phyloP scores from a whole-genome alignment of 75 land plant species.

The Ceratopteris richardii region DNA sequence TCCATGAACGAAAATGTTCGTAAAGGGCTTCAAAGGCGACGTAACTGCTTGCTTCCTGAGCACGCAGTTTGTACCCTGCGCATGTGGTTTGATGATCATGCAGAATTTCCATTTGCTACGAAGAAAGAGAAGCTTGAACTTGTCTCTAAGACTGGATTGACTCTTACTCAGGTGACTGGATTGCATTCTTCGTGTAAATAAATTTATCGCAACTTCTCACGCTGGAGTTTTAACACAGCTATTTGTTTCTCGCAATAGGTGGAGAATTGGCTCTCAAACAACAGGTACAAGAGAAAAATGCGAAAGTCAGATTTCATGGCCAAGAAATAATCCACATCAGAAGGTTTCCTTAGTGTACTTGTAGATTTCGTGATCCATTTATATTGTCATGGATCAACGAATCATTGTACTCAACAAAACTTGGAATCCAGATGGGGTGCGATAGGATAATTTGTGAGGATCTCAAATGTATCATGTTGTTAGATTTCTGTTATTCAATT shows the following conservation, averaged over 20 bases:
- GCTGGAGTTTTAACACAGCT: too few species aligned
- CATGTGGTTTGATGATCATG: conserved; percentile 1
- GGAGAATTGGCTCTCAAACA: conserved; percentile 9
- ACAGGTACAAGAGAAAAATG: conserved; percentile 1
- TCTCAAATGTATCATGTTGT: too few species aligned
- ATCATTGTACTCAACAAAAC: too few species aligned
- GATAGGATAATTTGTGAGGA: too few species aligned
- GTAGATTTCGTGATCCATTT: too few species aligned
- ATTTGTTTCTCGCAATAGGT: neutral
- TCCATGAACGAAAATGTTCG: too few species aligned
- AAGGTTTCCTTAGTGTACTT: too few species aligned
- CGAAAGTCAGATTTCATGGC: neutral
- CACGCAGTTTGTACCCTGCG: neutral
- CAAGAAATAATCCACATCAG: too few species aligned
- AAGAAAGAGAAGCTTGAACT: conserved; percentile 10
- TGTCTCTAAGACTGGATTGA: neutral
- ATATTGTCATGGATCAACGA: too few species aligned
- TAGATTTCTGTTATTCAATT: too few species aligned
- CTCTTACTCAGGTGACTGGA: conserved; percentile 5
- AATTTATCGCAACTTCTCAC: neutral
- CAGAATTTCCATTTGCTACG: neutral
- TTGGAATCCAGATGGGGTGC: too few species aligned
- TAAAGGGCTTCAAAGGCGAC: too few species aligned
- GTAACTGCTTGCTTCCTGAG: neutral
- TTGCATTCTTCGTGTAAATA: neutral